phyloP scores from a whole-genome alignment of 2,329 filamentous ascomycete species.

The Xylariaceae sp. region DNA sequence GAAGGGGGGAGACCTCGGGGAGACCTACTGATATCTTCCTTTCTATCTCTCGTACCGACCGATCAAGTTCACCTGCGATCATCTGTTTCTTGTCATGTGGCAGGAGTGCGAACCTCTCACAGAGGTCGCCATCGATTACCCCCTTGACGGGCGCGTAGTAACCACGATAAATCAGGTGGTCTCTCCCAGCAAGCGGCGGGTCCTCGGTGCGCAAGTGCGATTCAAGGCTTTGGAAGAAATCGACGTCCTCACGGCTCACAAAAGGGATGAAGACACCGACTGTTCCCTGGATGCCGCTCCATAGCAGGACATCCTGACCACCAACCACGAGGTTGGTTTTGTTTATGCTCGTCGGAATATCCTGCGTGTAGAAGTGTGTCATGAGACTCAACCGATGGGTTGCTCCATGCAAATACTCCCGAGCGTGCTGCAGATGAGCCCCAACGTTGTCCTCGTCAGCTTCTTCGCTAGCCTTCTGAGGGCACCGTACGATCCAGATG shows the following conservation, averaged over 20 bases:
- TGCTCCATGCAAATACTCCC: slow-evolving; percentile 83
- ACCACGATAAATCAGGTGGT: slow-evolving; percentile 90
- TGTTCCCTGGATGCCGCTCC: slow-evolving; percentile 91
- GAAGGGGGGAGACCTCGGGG: too few relatives aligned
- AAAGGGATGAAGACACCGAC: slow-evolving; percentile 93
- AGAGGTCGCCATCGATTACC: slow-evolving; percentile 92
- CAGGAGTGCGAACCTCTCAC: slow-evolving; percentile 82
- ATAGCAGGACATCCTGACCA: slow-evolving; percentile 84
- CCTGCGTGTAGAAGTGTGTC: slow-evolving; percentile 84
- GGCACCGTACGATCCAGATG: slow-evolving; percentile 84
- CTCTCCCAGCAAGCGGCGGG: slow-evolving; percentile 80
- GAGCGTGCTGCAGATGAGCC: slow-evolving; percentile 83
- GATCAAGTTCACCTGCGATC: slow-evolving; percentile 89
- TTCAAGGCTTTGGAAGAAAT: slow-evolving; percentile 95
- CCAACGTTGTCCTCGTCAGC: slow-evolving; percentile 89
- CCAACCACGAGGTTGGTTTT: slow-evolving; percentile 88
- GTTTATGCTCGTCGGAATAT: slow-evolving; percentile 84
- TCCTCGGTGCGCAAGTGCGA: slow-evolving; percentile 82
- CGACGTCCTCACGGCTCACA: slow-evolving; percentile 82
- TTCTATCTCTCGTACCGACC: slow-evolving; percentile 88
- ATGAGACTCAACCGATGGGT: slow-evolving; percentile 79
- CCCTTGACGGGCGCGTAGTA: slow-evolving; percentile 98
- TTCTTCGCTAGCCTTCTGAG: slow-evolving; percentile 77
- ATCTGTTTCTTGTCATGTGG: slow-evolving; percentile 87
- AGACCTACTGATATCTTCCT: slow-evolving; percentile 75